A percentile compares a stretch with the other conserved stretches of the same genome.
These are phyloP conservation scores for Borealophlyctis nickersoniae DNA, from an alignment of 192 early-diverging fungal genomes.

Conservation along the genomic window DNA sequence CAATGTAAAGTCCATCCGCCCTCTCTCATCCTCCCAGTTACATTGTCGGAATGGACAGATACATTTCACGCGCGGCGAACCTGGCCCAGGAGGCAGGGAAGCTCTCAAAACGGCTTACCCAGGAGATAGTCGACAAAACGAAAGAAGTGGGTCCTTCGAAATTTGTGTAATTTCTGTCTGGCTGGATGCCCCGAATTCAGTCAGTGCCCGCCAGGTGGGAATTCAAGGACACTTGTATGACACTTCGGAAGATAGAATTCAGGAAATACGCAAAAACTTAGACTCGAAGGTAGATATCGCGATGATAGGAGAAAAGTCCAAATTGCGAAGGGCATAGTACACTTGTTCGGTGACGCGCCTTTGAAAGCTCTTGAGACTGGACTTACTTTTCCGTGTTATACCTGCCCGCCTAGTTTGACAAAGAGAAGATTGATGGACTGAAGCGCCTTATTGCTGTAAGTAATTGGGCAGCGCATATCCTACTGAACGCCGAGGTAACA, in stretches of 20 bases:
- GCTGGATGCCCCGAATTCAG: too few relatives aligned
- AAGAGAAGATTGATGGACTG: conserved; percentile 89
- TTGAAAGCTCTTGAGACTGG: too few relatives aligned
- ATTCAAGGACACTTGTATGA: conserved; percentile 90
- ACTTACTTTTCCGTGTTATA: too few relatives aligned
- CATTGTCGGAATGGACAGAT: conserved; percentile 33
- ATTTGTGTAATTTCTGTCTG: too few relatives aligned
- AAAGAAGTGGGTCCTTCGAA: conserved; percentile 78
- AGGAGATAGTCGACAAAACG: conserved; percentile 83
- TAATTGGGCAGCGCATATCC: too few relatives aligned
- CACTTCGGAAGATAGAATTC: conserved; percentile 80
- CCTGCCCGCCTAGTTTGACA: conserved; percentile 51
- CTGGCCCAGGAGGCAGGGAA: conserved; percentile 37
- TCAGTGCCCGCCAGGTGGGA: too few relatives aligned
- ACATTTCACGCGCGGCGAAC: conserved; percentile 22
- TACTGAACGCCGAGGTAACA: too few relatives aligned
- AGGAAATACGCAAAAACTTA: conserved; percentile 70
- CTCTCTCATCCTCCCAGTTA: too few relatives aligned
- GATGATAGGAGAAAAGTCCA: too few relatives aligned
- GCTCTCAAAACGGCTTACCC: conserved; percentile 31
- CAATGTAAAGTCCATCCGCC: too few relatives aligned
- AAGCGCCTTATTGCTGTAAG: conserved; percentile 85
- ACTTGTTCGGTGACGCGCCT: too few relatives aligned
- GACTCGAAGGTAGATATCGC: conserved; percentile 58
- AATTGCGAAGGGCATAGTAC: too few relatives aligned